Evolutionary conservation across 495 filamentous ascomycete genomes (phyloP), one percentile per base, ranked within the genome.

Genomic region (Podospora sp.): DNA sequence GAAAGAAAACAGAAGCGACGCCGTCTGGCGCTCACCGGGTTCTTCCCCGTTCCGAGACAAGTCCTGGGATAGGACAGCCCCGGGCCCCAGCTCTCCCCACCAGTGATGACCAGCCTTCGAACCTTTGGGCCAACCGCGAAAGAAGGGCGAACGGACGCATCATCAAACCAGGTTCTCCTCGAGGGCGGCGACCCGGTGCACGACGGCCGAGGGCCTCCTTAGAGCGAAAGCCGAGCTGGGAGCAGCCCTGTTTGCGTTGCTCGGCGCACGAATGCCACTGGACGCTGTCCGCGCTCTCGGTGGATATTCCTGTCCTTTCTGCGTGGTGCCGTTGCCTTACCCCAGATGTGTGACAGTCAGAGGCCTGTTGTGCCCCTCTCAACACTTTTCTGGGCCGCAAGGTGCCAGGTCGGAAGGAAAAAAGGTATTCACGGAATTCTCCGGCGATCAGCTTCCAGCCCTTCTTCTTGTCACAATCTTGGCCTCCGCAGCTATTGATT

Each of bases 331-430:
- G 33, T 24, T 14, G 25, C 53, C 22, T 56, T 68, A 63, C 53
- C 62, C 52, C 61, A 58, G 55, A 68, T 58, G 52, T 65, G 66
- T 58, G 52, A 67, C 65, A 53, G 60, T 49, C 51, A 51, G 36
- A 50, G 26, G 56, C 50, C 36, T 66, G 57, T 66, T 33, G 65
- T 66, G 65, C 22, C 29, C 40, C 65, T 55, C 18, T 49, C 27
- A 63, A 36, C 46, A 53, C 14, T 46, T 14, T 46, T 46, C 18
- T 35, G 59, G 36, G 56, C 22, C 9, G 22, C 22, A 27, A 59
- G n/a, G 29, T 49, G 33, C 46, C 35, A 20, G 26, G 21, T 52
- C 57, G 60, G 29, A n/a, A 60, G 59, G 26, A 40, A 49, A 40
- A 49, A 57, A 50, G 58, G 36, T 2, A n/a, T 22, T 55, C 21